phyloP scores from a whole-genome alignment of 2,329 filamentous ascomycete species.

The Microsporum canis region DNA sequence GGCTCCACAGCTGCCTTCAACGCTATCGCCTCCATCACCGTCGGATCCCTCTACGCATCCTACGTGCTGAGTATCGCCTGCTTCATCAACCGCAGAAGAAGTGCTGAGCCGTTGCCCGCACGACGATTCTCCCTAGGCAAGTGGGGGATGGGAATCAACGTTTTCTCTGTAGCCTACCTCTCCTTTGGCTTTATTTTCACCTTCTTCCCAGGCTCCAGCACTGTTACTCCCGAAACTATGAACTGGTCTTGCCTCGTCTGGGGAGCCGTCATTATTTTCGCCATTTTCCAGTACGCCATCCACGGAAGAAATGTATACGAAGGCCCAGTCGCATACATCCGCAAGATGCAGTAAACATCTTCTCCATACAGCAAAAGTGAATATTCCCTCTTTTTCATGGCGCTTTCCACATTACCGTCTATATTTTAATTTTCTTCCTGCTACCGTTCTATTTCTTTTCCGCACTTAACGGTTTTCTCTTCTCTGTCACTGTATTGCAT shows the following conservation, averaged over 20 bases:
- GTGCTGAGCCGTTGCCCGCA: conserved; percentile 19
- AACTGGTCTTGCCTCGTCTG: conserved; percentile 30
- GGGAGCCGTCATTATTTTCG: conserved; percentile 14
- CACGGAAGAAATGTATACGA: conserved; percentile 14
- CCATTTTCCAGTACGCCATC: conserved; percentile 13
- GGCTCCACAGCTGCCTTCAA: conserved; percentile 31
- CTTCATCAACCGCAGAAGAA: conserved; percentile 25
- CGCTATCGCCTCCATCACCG: conserved; percentile 31
- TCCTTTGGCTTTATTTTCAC: conserved; percentile 24
- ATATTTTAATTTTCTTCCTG: not conserved
- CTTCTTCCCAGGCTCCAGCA: conserved; percentile 24
- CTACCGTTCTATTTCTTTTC: not conserved
- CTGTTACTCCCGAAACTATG: conserved; percentile 28
- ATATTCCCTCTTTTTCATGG: not conserved
- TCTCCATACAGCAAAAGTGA: not conserved
- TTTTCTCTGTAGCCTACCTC: conserved; percentile 27
- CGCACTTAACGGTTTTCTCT: not conserved
- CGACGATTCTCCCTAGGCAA: conserved; percentile 18
- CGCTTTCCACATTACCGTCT: not conserved
- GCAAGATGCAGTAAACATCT: conserved; percentile 7
- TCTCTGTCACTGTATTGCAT: not conserved
- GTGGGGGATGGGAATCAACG: conserved; percentile 25
- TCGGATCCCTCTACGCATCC: conserved; percentile 28
- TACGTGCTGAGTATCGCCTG: conserved; percentile 30
- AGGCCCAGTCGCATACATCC: conserved; percentile 12